Evolutionary conservation across 1,139 yeast genomes (phyloP).

Genomic region (Taphrina betulina): DNA sequence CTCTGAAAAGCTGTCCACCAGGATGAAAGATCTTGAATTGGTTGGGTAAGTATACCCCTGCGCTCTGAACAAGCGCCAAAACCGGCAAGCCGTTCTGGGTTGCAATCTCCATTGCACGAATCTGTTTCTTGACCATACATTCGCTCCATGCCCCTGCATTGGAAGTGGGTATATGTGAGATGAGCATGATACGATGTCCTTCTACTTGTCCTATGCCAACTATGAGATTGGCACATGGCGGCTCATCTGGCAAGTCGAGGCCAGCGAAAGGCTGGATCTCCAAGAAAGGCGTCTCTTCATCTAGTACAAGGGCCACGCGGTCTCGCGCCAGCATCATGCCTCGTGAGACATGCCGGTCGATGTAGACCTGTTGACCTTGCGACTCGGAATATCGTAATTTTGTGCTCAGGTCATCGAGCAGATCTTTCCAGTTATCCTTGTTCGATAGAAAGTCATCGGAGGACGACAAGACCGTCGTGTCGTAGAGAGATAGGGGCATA

Average conservation of each 20-base stretch:
- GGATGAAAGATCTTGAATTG: conserved; percentile 46
- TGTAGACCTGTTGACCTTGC: conserved; percentile 6
- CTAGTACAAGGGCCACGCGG: conserved; percentile 43
- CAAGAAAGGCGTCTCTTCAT: conserved; percentile 44
- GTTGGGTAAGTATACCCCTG: conserved; percentile 47
- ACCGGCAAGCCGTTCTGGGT: conserved; percentile 44
- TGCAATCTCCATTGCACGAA: conserved; percentile 46
- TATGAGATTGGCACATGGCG: conserved; percentile 45
- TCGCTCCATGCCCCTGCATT: conserved; percentile 44
- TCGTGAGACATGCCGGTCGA: conserved; percentile 41
- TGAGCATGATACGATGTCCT: conserved; percentile 44
- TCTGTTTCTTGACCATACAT: conserved; percentile 44
- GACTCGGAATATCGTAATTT: neutral
- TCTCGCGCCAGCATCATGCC: conserved; percentile 45
- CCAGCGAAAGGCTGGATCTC: conserved; percentile 44
- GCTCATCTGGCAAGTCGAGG: conserved; percentile 41
- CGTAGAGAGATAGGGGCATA: neutral
- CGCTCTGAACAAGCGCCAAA: conserved; percentile 44
- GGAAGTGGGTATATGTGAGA: conserved; percentile 46
- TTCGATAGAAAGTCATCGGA: neutral
- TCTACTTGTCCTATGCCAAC: conserved; percentile 45
- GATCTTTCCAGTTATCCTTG: neutral
- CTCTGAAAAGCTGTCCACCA: conserved; percentile 45
- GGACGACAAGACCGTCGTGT: neutral
- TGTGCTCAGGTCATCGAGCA: conserved; percentile 1